Evolutionary conservation across 371 early-diverging fungal genomes (phyloP).

Genomic region (Coemansia sp.): DNA sequence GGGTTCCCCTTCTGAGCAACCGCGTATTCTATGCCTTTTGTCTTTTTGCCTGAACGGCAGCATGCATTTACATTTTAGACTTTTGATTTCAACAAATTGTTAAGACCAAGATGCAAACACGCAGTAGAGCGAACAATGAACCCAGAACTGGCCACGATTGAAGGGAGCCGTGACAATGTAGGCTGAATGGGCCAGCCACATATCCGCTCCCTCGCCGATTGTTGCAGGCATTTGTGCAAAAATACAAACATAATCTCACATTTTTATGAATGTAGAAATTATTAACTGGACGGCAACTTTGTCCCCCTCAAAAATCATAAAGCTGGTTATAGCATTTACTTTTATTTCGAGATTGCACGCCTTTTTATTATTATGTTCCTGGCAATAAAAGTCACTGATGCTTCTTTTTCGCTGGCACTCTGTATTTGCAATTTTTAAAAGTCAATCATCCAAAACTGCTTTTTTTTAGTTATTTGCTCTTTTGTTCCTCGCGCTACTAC

Average conservation of each 20-base stretch:
- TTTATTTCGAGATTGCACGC: not conserved
- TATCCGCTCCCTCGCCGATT: too few species aligned
- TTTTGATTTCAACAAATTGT: too few species aligned
- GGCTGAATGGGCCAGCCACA: too few species aligned
- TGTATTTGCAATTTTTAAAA: not conserved
- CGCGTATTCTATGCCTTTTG: not conserved
- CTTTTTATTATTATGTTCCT: not conserved
- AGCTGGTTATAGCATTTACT: not conserved
- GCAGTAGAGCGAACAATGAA: too few species aligned
- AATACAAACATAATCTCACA: not conserved
- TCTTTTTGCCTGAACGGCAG: not conserved
- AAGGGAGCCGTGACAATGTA: too few species aligned
- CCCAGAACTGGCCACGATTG: too few species aligned
- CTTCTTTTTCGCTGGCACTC: too few species aligned
- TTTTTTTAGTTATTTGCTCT: not conserved
- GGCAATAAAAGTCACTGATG: not conserved
- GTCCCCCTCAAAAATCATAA: not conserved
- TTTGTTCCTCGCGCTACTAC: not conserved
- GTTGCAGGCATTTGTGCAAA: not conserved
- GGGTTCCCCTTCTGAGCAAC: conserved; percentile 41
- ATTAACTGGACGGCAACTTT: not conserved
- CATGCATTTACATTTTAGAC: too few species aligned
- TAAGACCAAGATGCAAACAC: too few species aligned
- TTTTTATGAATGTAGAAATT: not conserved
- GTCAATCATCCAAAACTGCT: not conserved